phyloP scores from a whole-genome alignment of 768 basidiomycete species.

The Suillus paluster region DNA sequence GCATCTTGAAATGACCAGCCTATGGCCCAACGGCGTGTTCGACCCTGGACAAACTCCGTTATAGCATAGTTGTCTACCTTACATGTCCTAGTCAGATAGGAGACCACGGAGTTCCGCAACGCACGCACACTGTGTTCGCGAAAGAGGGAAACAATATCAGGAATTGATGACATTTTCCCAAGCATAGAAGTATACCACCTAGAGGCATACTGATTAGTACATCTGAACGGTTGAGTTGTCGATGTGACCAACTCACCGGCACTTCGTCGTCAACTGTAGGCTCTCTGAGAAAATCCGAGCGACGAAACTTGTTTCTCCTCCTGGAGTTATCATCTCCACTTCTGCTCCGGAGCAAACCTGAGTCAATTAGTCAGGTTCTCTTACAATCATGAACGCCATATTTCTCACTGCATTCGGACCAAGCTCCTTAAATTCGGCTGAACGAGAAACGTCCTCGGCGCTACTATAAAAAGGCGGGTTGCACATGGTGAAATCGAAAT shows the following conservation, averaged over 20 bases:
- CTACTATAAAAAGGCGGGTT: constrained; percentile 96
- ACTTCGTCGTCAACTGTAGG: constrained; percentile 47
- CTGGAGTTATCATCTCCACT: constrained; percentile 87
- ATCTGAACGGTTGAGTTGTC: background rate
- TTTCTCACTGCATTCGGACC: constrained; percentile 70
- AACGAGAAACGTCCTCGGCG: constrained; percentile 62
- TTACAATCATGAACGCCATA: background rate
- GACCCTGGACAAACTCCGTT: constrained; percentile 82
- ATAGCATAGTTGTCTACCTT: constrained; percentile 90
- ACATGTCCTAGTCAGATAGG: background rate
- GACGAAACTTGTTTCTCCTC: constrained; percentile 87
- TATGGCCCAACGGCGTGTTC: constrained; percentile 90
- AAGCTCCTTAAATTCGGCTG: constrained; percentile 64
- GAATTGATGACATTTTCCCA: constrained; percentile 81
- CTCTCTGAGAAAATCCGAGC: constrained; percentile 79
- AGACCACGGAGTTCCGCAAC: background rate
- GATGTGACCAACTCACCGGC: constrained; percentile 50
- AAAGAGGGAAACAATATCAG: constrained; percentile 60
- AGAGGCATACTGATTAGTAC: background rate
- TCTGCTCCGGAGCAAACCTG: constrained; percentile 88
- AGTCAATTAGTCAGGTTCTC: background rate
- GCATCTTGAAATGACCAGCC: constrained; percentile 78
- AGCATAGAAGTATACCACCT: constrained; percentile 96
- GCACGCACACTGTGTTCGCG: constrained; percentile 45
- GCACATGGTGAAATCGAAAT: constrained; percentile 85